Conservation (phyloP, 2,329 filamentous ascomycete genomes). For the Ophiostoma sp. region DNA sequence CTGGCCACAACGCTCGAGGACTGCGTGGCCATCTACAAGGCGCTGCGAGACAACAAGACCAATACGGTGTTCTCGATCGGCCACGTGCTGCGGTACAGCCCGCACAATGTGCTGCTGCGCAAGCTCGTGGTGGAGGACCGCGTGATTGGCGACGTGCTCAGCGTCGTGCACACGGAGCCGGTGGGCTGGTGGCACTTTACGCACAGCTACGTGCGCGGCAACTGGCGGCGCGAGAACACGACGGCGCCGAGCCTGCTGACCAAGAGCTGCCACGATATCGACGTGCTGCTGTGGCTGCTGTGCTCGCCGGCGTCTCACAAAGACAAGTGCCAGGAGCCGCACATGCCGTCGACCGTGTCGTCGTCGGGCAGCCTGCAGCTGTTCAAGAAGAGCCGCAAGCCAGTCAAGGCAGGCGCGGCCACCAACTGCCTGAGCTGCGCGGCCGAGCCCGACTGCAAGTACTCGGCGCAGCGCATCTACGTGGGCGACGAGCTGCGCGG, state of each 20-base stretch:
- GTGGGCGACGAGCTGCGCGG: slow-evolving; percentile 50
- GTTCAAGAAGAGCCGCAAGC: slow-evolving; percentile 72
- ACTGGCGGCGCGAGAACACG: slow-evolving; percentile 78
- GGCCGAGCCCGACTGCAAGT: slow-evolving; percentile 69
- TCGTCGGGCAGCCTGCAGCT: slow-evolving; percentile 73
- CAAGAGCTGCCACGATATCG: slow-evolving; percentile 95
- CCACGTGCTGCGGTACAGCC: slow-evolving; percentile 88
- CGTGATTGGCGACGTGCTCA: slow-evolving; percentile 77
- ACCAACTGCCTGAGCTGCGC: slow-evolving; percentile 86
- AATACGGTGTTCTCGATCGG: slow-evolving; percentile 74
- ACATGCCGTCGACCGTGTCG: slow-evolving; percentile 69
- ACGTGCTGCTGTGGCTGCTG: slow-evolving; percentile 85
- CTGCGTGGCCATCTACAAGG: slow-evolving; percentile 67
- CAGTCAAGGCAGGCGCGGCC: slow-evolving; percentile 62
- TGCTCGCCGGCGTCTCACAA: slow-evolving; percentile 58
- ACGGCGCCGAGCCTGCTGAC: slow-evolving; percentile 80
- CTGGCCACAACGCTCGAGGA: slow-evolving; percentile 72
- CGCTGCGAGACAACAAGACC: slow-evolving; percentile 39
- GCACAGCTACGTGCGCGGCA: slow-evolving; percentile 85
- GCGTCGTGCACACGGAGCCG: slow-evolving; percentile 86
- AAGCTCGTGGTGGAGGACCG: slow-evolving; percentile 69
- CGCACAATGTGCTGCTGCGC: slow-evolving; percentile 81
- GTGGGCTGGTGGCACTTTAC: slow-evolving; percentile 96
- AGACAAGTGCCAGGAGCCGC: slow-evolving; percentile 45
- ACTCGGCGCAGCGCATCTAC: slow-evolving; percentile 81